phyloP scores from a whole-genome alignment of 2,329 filamentous ascomycete species.

The Hypoxylon sp. region DNA sequence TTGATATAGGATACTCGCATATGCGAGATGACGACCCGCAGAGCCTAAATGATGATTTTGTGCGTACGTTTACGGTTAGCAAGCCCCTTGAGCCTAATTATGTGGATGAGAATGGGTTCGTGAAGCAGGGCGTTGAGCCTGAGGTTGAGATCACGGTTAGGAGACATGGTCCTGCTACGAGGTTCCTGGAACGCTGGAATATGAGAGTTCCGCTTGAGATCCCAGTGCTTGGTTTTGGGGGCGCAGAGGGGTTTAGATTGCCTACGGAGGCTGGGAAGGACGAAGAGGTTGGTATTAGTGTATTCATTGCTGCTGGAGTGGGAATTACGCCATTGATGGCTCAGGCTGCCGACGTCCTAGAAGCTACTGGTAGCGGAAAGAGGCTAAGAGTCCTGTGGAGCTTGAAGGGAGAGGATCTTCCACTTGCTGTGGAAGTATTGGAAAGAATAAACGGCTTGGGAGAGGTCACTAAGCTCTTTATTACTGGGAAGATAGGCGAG shows the following conservation, averaged over 20 bases:
- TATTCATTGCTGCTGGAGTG: conserved; percentile 84
- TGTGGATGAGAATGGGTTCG: conserved; percentile 26
- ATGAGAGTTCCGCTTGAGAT: conserved; percentile 70
- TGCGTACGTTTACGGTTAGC: conserved; percentile 86
- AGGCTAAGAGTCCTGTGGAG: conserved; percentile 77
- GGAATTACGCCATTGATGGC: conserved; percentile 87
- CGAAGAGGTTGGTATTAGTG: conserved; percentile 56
- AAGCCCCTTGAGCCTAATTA: conserved; percentile 59
- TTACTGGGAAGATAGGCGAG: conserved; percentile 66
- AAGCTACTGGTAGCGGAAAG: conserved; percentile 48
- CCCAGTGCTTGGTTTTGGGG: conserved; percentile 80
- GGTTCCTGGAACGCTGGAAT: conserved; percentile 73
- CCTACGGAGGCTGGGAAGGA: conserved; percentile 26
- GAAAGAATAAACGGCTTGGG: conserved; percentile 66
- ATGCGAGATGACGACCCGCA: conserved; percentile 87
- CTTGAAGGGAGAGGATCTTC: conserved; percentile 72
- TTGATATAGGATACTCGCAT: conserved; percentile 82
- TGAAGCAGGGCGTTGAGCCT: conserved; percentile 52
- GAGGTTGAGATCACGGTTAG: conserved; percentile 81
- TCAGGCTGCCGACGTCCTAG: conserved; percentile 69
- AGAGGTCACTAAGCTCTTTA: conserved; percentile 70
- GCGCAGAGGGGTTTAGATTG: conserved; percentile 64
- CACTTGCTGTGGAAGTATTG: conserved; percentile 73
- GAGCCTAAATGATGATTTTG: conserved; percentile 86
- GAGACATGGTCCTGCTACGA: conserved; percentile 77